Evolutionary conservation across 495 filamentous ascomycete genomes (phyloP).

Genomic region (Hamigera avellanea): DNA sequence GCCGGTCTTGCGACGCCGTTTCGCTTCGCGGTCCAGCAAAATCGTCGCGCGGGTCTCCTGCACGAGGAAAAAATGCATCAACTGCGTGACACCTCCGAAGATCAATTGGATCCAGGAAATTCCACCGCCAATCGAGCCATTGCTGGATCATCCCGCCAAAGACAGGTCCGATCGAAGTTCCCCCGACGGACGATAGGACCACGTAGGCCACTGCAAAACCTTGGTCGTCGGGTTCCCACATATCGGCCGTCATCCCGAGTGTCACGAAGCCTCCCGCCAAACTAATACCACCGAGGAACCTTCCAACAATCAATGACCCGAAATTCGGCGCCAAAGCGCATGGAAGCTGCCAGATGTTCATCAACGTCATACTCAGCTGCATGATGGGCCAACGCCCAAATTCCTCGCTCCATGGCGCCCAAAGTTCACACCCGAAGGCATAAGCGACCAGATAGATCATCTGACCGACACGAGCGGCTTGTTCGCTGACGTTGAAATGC

Average conservation of each 20-base stretch:
- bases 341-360: slow-evolving; percentile 56
- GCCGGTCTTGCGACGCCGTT: slow-evolving; percentile 42
- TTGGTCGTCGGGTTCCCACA: slow-evolving; percentile 55
- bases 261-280: slow-evolving; percentile 65
- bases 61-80: slow-evolving; percentile 50
- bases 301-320: slow-evolving; percentile 42
- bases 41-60: slow-evolving; percentile 55
- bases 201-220: slow-evolving; percentile 46
- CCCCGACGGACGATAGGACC: slow-evolving; percentile 57
- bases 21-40: slow-evolving; percentile 48
- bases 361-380: slow-evolving; percentile 47
- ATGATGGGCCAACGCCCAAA: slow-evolving; percentile 51
- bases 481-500: slow-evolving; percentile 44
- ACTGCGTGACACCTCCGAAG: slow-evolving; percentile 49
- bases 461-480: slow-evolving; percentile 48
- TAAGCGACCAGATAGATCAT: slow-evolving; percentile 55
- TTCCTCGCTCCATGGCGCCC: slow-evolving; percentile 65
- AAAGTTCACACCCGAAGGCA: slow-evolving; percentile 61
- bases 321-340: slow-evolving; percentile 57
- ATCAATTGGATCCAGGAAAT: slow-evolving; percentile 65
- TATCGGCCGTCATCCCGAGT: slow-evolving; percentile 60
- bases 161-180: slow-evolving; percentile 57
- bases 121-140: slow-evolving; percentile 53
- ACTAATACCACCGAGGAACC: slow-evolving; percentile 51
- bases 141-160: slow-evolving; percentile 61